Base-by-base conservation (phyloP, 306 rosid genomes). In the Lotus japonicus region DNA sequence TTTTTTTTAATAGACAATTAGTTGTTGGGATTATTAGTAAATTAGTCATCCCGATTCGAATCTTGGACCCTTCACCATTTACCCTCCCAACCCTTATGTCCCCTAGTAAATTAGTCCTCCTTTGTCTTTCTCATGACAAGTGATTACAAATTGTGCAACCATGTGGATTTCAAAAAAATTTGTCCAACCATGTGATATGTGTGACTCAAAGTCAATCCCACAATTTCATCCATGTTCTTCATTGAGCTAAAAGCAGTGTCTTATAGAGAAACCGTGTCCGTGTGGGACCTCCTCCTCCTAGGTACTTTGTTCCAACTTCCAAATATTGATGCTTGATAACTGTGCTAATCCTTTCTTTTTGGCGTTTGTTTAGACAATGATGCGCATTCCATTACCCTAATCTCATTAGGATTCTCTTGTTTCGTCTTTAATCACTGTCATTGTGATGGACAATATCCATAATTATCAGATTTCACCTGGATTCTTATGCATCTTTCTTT, bases 231-330 rank as follows among this genome's bases (percentile, higher is more conserved):
- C 62, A 68, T 68, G 64, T 54, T 68, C 41, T 62, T 54, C 13
- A 21, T 16, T 31, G 36, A 64, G n/a, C 21, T 11, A 38, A 60
- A 35, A 67, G n/a, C n/a, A n/a, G 49, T 28, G 41, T 1, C 9
- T 39, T 38, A 13, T 16, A 33, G 70, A 52, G 71, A 80, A 83
- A 80, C 68, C 78, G 82, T 13, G 87, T 83, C 68, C 82, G 78
- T 13, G 87, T 83, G 84, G 87, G 74, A 9, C 82, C 79, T 13
- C 11, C 39, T 50, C 36, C 36, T 31, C 51, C 12, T 9, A 18
- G 66, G 9, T 12, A 52, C 77, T 49, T 61, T 61, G 3, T 21
- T 21, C 26, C 26, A 21, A 21, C 60, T 66, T 63, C 58, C 64
- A 61, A 59, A 36, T 61, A 54, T 31, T 66, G 58, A 55, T 38